phyloP scores from a whole-genome alignment of 768 basidiomycete species.

The Tylopilus sp. region DNA sequence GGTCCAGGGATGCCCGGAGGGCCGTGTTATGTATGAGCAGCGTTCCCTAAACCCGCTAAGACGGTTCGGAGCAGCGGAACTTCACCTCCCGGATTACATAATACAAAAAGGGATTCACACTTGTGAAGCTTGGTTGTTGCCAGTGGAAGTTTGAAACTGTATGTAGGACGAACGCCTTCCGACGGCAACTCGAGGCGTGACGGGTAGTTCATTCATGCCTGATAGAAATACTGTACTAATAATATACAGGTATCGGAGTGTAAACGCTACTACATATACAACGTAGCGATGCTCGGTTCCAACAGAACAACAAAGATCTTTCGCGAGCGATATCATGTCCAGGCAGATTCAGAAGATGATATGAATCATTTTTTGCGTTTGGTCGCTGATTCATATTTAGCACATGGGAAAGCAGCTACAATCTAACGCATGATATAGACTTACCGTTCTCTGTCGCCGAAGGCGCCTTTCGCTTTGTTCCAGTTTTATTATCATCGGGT shows the following conservation, averaged over 20 bases:
- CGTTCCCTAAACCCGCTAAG: too few species aligned
- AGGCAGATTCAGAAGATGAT: background rate
- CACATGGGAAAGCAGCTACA: background rate
- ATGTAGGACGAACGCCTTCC: too few species aligned
- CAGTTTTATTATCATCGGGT: slow-evolving; percentile 22
- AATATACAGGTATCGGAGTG: slow-evolving; percentile 16
- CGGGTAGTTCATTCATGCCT: background rate
- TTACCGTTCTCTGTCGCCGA: slow-evolving; percentile 38
- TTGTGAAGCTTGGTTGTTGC: too few species aligned
- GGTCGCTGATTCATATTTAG: slow-evolving; percentile 21
- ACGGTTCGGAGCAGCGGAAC: too few species aligned
- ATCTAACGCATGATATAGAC: slow-evolving; percentile 15
- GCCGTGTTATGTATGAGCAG: too few species aligned
- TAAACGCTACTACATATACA: slow-evolving; percentile 18
- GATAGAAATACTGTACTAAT: slow-evolving; percentile 26
- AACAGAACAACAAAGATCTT: slow-evolving; percentile 2
- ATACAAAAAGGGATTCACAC: too few species aligned
- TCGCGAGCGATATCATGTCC: background rate
- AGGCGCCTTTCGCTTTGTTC: slow-evolving; percentile 47
- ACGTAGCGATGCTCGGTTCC: background rate
- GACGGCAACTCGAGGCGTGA: background rate
- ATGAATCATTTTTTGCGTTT: slow-evolving; percentile 39
- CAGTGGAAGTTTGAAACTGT: too few species aligned
- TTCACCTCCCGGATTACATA: too few species aligned
- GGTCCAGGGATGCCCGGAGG: too few species aligned